Base-by-base conservation (phyloP, 495 filamentous ascomycete species). In the Aspergillus steynii region DNA sequence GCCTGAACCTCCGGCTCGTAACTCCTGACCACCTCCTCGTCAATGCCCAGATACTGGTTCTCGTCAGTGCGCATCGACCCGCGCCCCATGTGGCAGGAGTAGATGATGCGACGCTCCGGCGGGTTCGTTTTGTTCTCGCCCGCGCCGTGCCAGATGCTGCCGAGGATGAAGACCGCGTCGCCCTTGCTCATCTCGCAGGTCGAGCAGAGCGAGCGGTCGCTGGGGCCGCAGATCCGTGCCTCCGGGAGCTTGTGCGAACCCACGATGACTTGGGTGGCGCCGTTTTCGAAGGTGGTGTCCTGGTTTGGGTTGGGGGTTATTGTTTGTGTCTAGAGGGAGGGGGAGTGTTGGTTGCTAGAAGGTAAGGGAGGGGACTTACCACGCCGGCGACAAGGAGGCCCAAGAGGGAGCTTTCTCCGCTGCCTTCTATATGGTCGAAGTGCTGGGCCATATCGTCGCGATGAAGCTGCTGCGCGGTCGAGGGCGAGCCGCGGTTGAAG, bases 321-420 rank as follows among this genome's bases (percentile, higher is more conserved):
- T 20, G 20, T 20, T 20, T 20, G 20, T 20, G 20, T 20, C 20
- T 20, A 20, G 20, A 20, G 20, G 20, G 20, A 20, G 20, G 20
- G 20, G 20, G 20, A 20, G 20, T 20, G 20, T 20, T 20, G 20
- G 20, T 20, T 20, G 20, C 20, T 20, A 20, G 20, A 20, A 20
- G 20, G 20, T 20, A 20, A 20, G 20, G 20, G 20, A 20, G 31
- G 12, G 34, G 5, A 56, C 53, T 46, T 46, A 56, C 61, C n/a
- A 71, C 67, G 5, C 68, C 74, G 8, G 73, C 68, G 31, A 77
- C 68, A 48, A 77, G 70, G n/a, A 74, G 62, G 2, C 70, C 70
- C 8, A 74, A 34, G 1, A 64, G 54, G 28, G 68, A 74, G n/a
- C 66, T 55, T 8, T 61, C 55, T 0, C 59, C 47, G 14, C 53